A percentile compares a stretch with the other conserved stretches of the same genome.
Conservation (phyloP, 2,329 filamentous ascomycete genomes). For the Colletotrichum sublineola region DNA sequence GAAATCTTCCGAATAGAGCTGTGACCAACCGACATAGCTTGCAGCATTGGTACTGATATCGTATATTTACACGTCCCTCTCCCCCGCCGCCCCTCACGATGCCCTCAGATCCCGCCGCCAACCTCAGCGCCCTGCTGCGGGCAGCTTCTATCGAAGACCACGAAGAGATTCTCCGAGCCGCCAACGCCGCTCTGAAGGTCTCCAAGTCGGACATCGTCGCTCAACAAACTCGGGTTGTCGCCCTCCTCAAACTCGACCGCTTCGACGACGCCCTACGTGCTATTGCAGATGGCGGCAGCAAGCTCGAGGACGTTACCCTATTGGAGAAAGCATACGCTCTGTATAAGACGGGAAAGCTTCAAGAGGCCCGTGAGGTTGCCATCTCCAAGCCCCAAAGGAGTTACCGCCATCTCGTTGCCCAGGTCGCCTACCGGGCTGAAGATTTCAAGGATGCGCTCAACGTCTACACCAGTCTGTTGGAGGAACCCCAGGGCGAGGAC, state of each 20-base stretch:
- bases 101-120: slow-evolving; percentile 61
- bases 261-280: slow-evolving; percentile 81
- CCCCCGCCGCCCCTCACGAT: slow-evolving; percentile 45
- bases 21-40: slow-evolving; percentile 9
- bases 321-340: slow-evolving; percentile 86
- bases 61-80: slow-evolving; percentile 9
- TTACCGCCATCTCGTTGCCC: slow-evolving; percentile 70
- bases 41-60: slow-evolving; percentile 12
- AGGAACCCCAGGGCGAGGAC: slow-evolving; percentile 66
- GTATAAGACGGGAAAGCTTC: slow-evolving; percentile 81
- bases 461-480: slow-evolving; percentile 72
- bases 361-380: slow-evolving; percentile 66
- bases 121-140: slow-evolving; percentile 68
- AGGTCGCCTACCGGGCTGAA: slow-evolving; percentile 81
- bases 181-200: slow-evolving; percentile 72
- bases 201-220: slow-evolving; percentile 71
- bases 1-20: background rate
- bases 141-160: slow-evolving; percentile 75
- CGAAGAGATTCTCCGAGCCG: slow-evolving; percentile 76
- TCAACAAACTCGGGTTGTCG: slow-evolving; percentile 78
- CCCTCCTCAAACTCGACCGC: slow-evolving; percentile 84
- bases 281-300: slow-evolving; percentile 73
- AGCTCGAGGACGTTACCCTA: slow-evolving; percentile 70
- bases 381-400: slow-evolving; percentile 52
- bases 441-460: slow-evolving; percentile 75